Percentiles rank a stretch among this genome's conserved stretches.
Evolutionary conservation across 352 stramenopile genomes (phyloP).

Genomic region (Phytophthora ohioensis): DNA sequence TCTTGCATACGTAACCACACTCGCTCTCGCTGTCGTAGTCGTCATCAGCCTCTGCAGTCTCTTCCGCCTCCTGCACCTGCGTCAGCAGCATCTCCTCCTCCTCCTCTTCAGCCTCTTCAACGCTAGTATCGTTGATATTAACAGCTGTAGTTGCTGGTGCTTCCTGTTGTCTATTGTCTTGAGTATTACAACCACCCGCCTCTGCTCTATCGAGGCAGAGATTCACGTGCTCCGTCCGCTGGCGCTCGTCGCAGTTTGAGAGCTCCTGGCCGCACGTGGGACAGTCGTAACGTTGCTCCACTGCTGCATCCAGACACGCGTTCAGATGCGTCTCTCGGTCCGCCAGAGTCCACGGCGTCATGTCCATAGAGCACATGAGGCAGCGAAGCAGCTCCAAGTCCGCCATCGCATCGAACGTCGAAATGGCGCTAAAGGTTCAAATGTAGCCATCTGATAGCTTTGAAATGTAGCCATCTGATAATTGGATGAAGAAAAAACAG

Average conservation of each 20-base stretch:
- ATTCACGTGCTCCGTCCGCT: conserved; percentile 74
- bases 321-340: conserved; percentile 78
- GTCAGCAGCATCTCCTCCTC: conserved; percentile 2
- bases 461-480: neutral
- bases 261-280: conserved; percentile 66
- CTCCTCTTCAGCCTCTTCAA: conserved; percentile 8
- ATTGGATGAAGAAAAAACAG: neutral
- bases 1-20: conserved; percentile 64
- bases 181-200: neutral
- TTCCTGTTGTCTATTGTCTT: neutral
- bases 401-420: neutral
- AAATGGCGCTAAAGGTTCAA: conserved; percentile 11
- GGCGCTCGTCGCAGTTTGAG: conserved; percentile 73
- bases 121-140: neutral
- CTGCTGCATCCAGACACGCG: conserved; percentile 65
- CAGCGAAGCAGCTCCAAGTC: conserved; percentile 41
- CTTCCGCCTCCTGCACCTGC: conserved; percentile 6
- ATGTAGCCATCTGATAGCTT: neutral
- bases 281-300: conserved; percentile 51
- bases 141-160: neutral
- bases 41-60: neutral
- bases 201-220: conserved; percentile 61
- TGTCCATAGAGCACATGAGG: conserved; percentile 68
- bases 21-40: conserved; percentile 28
- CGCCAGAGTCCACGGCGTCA: conserved; percentile 57